Base-by-base conservation (phyloP, 2,329 filamentous ascomycete species). In the Cytospora chrysosperma region DNA sequence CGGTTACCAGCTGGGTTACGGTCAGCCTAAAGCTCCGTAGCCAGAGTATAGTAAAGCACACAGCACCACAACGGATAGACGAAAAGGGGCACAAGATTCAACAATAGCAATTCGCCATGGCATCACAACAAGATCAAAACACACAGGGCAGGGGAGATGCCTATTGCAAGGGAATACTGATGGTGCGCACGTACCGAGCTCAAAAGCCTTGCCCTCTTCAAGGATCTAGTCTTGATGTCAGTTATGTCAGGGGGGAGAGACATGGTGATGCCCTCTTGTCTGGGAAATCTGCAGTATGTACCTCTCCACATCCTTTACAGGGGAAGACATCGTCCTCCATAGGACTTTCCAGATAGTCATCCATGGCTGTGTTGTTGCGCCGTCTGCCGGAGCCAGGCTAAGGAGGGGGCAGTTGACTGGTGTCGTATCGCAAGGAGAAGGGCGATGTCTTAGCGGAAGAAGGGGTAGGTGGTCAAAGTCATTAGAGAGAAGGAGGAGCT, bases 171-270 rank as follows among this genome's bases (percentile, higher is more conserved):
- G 57, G 55, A 21, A 64, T 56, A 34, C 28, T 26, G 30, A 24
- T 40, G 17, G 52, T 55, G 61, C 49, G 49, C 51, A 81, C 83
- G 64, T 82, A 98, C 94, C 93, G 72, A 99, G 85, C 80, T 99
- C 95, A 72, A 97, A 99, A 59, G 95, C 95, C 78, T 98, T 98
- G 71, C 95, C 95, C 83, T 99, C 95, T 78, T 99, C 95, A 24
- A 99, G 85, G 69, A 98, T 97, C 93, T 97, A 75, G 62, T 37
- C 26, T 15, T 19, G 40, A 27, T 47, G 57, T 66, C 58, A 66
- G 64, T 30, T 21, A 55, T 50, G 51, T 64, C 62, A n/a, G 63
- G 62, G 26, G 67, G 40, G 53, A 56, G 37, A 63, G 32, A 56
- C 55, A 65, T 57, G 66, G 67, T 67, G 71, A 71, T 59, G 74